Conservation (phyloP, 257 asterid genomes). For the Nicotiana paniculata region DNA sequence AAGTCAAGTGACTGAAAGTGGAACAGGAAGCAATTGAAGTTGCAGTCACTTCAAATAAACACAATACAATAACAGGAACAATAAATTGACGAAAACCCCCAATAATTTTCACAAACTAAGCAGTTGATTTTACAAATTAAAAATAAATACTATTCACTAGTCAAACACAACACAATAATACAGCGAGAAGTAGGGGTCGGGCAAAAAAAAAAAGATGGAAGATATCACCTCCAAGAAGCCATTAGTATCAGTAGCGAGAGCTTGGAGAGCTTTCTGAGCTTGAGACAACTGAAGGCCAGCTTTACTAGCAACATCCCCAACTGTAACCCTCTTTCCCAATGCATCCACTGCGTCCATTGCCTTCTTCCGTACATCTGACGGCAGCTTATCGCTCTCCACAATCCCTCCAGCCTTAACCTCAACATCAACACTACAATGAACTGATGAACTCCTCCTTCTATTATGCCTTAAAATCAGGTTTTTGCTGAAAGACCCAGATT, state of each 20-base stretch:
- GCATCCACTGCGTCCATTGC: slow-evolving; percentile 87
- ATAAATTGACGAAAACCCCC: neutral
- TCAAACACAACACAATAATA: no score
- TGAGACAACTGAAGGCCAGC: slow-evolving; percentile 81
- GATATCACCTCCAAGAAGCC: slow-evolving; percentile 82
- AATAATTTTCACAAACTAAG: neutral
- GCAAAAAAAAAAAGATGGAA: neutral
- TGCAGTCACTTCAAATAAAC: neutral
- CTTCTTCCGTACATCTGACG: slow-evolving; percentile 67
- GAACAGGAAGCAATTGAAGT: neutral
- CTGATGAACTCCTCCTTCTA: slow-evolving; percentile 12
- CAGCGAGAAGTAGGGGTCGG: no score
- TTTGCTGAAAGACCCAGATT: slow-evolving; percentile 9
- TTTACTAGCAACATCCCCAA: slow-evolving; percentile 91
- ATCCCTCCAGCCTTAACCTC: slow-evolving; percentile 55
- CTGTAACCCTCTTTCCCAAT: slow-evolving; percentile 77
- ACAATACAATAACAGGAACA: neutral
- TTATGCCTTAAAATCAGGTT: slow-evolving; percentile 15
- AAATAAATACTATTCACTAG: neutral
- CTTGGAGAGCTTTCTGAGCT: slow-evolving; percentile 93
- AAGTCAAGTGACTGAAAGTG: neutral
- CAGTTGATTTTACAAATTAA: neutral
- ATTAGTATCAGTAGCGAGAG: slow-evolving; percentile 85
- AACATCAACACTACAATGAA: slow-evolving; percentile 39
- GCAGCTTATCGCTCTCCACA: slow-evolving; percentile 86